Conservation (phyloP, 371 early-diverging fungal genomes). For the Zychaea mexicana region DNA sequence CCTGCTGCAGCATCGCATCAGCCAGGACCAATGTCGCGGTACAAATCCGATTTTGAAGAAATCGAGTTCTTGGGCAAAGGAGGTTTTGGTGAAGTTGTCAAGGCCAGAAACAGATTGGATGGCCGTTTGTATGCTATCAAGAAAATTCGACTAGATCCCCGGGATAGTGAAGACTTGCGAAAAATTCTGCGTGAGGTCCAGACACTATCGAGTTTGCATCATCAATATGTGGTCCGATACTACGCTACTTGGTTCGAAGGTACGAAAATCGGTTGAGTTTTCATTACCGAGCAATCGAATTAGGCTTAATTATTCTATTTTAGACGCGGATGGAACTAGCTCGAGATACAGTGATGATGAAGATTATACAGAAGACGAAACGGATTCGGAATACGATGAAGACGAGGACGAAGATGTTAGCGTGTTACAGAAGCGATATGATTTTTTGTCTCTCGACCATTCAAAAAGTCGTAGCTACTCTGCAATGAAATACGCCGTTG, state of each 20-base stretch:
- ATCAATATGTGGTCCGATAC: constrained; percentile 90
- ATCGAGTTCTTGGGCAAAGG: constrained; percentile 91
- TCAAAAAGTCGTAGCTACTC: constrained; percentile 59
- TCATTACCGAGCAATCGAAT: background rate
- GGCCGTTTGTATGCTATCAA: constrained; percentile 92
- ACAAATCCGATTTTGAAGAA: constrained; percentile 91
- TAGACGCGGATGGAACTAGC: constrained; percentile 48
- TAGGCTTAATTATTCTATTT: background rate
- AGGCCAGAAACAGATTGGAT: constrained; percentile 85
- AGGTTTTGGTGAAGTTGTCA: constrained; percentile 94
- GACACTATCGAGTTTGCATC: constrained; percentile 87
- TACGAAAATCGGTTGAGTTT: background rate
- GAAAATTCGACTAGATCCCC: constrained; percentile 76
- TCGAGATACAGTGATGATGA: constrained; percentile 50
- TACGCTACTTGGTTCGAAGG: constrained; percentile 96
- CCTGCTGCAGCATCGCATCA: background rate
- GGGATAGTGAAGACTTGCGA: constrained; percentile 74
- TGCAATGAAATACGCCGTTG: constrained; percentile 52
- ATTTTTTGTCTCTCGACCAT: constrained; percentile 54
- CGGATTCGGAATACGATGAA: constrained; percentile 46
- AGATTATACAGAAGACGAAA: constrained; percentile 34
- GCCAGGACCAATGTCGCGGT: constrained; percentile 56
- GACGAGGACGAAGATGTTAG: constrained; percentile 49
- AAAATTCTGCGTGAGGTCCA: constrained; percentile 92
- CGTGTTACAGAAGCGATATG: constrained; percentile 55